These are phyloP conservation scores for Linum tenue DNA, from an alignment of 345 rosid genomes.

Conservation along the genomic window DNA sequence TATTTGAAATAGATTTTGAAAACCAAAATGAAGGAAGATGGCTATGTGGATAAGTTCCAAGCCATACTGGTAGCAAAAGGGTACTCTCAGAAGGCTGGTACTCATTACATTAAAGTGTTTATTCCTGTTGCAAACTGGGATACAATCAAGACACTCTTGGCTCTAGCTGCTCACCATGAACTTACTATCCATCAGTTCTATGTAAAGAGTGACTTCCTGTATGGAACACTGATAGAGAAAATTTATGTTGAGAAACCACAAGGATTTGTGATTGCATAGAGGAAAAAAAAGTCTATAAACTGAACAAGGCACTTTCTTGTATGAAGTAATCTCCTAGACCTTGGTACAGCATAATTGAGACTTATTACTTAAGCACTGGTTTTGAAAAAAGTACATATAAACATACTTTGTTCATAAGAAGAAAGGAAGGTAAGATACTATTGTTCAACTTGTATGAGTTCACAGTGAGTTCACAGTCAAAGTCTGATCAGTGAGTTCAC, in stretches of 20 bases:
- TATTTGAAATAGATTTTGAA: background rate
- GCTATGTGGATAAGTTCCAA: background rate
- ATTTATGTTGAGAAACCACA: no score
- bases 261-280: no score
- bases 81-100: background rate
- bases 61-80: background rate
- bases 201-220: no score
- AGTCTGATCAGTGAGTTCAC: background rate
- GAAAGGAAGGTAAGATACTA: background rate
- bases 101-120: no score
- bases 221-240: no score
- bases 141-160: no score
- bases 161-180: no score
- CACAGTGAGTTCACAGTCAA: background rate
- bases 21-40: background rate
- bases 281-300: no score
- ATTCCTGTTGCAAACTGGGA: no score
- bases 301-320: background rate
- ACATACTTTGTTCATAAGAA: background rate
- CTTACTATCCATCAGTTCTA: no score
- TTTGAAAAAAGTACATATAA: background rate
- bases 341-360: background rate
- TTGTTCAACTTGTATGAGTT: background rate
- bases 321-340: background rate
- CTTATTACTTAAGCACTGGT: background rate